Conservation (phyloP, 257 asterid genomes). For the Nicotiana tabacum region DNA sequence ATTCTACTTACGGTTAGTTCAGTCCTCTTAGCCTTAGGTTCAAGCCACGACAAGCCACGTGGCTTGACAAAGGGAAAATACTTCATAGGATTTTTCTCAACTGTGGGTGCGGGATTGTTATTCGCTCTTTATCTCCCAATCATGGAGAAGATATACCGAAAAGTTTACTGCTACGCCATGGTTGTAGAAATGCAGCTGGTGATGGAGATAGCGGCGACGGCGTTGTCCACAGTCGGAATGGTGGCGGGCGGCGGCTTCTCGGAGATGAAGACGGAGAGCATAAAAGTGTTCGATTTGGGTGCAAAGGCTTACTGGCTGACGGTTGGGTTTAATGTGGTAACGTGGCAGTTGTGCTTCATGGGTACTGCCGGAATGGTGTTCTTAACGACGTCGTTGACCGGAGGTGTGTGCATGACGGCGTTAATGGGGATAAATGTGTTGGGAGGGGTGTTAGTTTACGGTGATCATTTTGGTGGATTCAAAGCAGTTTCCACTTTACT, state of each 20-base stretch:
- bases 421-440: conserved; percentile 48
- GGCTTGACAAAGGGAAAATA: conserved; percentile 35
- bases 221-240: conserved; percentile 42
- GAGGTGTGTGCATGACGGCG: conserved; percentile 84
- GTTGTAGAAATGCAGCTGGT: conserved; percentile 67
- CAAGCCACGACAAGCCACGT: conserved; percentile 36
- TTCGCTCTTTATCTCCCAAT: no score
- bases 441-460: conserved; percentile 54
- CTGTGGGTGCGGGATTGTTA: no score
- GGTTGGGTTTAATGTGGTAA: conserved; percentile 26
- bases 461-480: conserved; percentile 54
- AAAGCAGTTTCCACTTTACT: conserved; percentile 58
- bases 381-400: conserved; percentile 66
- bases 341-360: conserved; percentile 75
- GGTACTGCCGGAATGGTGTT: conserved; percentile 87
- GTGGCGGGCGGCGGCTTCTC: conserved; percentile 38
- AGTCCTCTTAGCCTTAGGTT: conserved; percentile 37
- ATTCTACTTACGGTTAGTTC: conserved; percentile 60
- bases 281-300: conserved; percentile 45
- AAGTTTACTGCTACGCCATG: no score
- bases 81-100: background rate
- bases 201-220: conserved; percentile 57
- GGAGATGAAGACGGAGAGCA: conserved; percentile 41
- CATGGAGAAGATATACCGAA: no score
- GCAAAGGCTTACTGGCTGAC: conserved; percentile 47